Evolutionary conservation across 2,329 filamentous ascomycete species (phyloP).

Genomic region (Arthrobotrys megalospora): DNA sequence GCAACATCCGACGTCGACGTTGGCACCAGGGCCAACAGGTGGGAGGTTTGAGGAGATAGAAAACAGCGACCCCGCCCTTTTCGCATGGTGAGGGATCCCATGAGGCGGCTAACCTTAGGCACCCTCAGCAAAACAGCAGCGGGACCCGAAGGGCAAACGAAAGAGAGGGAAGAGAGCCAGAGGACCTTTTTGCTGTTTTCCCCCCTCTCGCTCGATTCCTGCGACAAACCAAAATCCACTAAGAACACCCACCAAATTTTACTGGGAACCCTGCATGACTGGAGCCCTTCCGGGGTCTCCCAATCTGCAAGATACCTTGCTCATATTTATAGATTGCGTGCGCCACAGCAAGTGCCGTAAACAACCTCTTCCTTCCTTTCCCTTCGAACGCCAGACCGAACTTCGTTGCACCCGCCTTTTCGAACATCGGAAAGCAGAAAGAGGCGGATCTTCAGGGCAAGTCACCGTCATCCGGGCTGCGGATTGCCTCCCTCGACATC

Average conservation of each 20-base stretch:
- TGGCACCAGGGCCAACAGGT: slow-evolving; percentile 29
- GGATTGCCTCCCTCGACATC: slow-evolving; percentile 58
- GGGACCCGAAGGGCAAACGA: slow-evolving; percentile 21
- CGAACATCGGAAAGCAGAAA: slow-evolving; percentile 41
- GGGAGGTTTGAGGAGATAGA: slow-evolving; percentile 17
- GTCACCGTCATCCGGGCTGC: slow-evolving; percentile 39
- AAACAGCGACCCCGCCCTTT: slow-evolving; percentile 39
- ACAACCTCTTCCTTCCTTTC: slow-evolving; percentile 55
- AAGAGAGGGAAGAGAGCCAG: slow-evolving; percentile 28
- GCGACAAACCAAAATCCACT: slow-evolving; percentile 59
- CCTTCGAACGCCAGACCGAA: slow-evolving; percentile 50
- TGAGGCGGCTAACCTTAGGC: slow-evolving; percentile 53
- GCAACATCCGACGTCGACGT: slow-evolving; percentile 40
- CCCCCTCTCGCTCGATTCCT: slow-evolving; percentile 57
- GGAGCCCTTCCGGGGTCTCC: slow-evolving; percentile 48
- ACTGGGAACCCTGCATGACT: slow-evolving; percentile 60
- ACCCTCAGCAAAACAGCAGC: slow-evolving; percentile 30
- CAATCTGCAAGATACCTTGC: slow-evolving; percentile 60
- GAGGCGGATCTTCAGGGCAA: slow-evolving; percentile 57
- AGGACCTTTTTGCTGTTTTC: slow-evolving; percentile 31
- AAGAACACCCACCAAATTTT: slow-evolving; percentile 60
- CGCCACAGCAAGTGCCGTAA: slow-evolving; percentile 60
- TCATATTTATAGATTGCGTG: slow-evolving; percentile 62
- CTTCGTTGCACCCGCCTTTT: slow-evolving; percentile 49
- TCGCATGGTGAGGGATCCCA: slow-evolving; percentile 23